Conservation (phyloP, 2,329 filamentous ascomycete genomes). For the Claviceps capensis region DNA sequence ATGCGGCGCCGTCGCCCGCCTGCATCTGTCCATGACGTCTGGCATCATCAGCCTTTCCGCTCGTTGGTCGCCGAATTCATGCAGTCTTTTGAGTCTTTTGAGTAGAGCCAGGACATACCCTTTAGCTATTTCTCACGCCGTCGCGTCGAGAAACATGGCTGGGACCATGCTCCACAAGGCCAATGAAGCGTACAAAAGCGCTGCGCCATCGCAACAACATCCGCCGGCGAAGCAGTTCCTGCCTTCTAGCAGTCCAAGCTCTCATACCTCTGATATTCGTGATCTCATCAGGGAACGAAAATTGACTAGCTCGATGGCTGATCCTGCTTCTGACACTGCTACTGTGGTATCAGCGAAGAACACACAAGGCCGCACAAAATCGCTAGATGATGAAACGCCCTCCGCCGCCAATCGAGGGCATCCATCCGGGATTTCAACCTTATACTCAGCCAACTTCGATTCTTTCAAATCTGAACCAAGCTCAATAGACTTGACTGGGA, state of each 20-base stretch:
- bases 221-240: conserved; percentile 38
- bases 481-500: conserved; percentile 21
- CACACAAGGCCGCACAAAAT: conserved; percentile 13
- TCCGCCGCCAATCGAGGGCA: conserved; percentile 7
- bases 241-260: conserved; percentile 40
- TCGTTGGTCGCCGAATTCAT: conserved; percentile 24
- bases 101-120: conserved; percentile 12
- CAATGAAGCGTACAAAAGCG: conserved; percentile 3
- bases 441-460: conserved; percentile 29
- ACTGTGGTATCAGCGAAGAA: conserved; percentile 25
- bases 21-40: conserved; percentile 21
- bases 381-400: conserved; percentile 15
- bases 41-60: conserved; percentile 17
- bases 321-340: conserved; percentile 10
- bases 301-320: conserved; percentile 17
- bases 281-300: conserved; percentile 35
- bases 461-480: conserved; percentile 28
- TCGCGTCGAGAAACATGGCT: conserved; percentile 1
- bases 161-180: conserved; percentile 9
- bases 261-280: conserved; percentile 32
- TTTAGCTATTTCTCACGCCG: conserved; percentile 11
- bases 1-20: neutral
- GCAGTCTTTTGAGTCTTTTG: conserved; percentile 13
- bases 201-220: conserved; percentile 22
- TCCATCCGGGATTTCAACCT: conserved; percentile 10